These are phyloP conservation scores for Gossypium arboreum DNA, from an alignment of 345 rosid genomes.

Conservation along the genomic window DNA sequence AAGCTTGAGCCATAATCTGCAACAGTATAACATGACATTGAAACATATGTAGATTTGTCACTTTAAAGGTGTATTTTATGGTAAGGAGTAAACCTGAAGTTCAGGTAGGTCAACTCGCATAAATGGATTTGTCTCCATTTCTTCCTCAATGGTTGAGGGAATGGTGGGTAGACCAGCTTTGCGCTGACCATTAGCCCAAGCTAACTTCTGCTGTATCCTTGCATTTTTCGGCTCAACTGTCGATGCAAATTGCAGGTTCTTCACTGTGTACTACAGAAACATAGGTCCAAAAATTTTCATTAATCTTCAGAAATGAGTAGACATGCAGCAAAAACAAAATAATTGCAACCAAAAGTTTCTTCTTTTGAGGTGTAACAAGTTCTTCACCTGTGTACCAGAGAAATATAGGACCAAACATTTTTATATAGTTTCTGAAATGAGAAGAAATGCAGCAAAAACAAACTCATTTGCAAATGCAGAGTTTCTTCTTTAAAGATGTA, in stretches of 20 bases:
- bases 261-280: slow-evolving; percentile 70
- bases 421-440: not conserved
- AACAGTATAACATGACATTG: not conserved
- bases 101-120: slow-evolving; percentile 70
- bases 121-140: slow-evolving; percentile 79
- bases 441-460: not conserved
- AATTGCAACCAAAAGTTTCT: not conserved
- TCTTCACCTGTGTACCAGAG: slow-evolving; percentile 78
- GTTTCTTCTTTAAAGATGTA: not conserved
- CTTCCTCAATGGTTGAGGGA: slow-evolving; percentile 87
- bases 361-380: slow-evolving; percentile 32
- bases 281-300: slow-evolving; percentile 9
- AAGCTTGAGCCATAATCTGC: not conserved
- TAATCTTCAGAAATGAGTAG: not conserved
- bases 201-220: slow-evolving; percentile 61
- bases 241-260: slow-evolving; percentile 81
- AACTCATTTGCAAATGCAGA: not conserved
- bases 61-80: not conserved
- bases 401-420: slow-evolving; percentile 17
- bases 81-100: slow-evolving; percentile 38
- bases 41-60: not conserved
- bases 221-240: slow-evolving; percentile 73
- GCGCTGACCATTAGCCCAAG: slow-evolving; percentile 78
- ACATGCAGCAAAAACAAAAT: not conserved
- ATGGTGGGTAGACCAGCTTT: slow-evolving; percentile 69